Evolutionary conservation across 2,329 filamentous ascomycete species (phyloP).

Genomic region (Ophiostoma himal-ulmi): DNA sequence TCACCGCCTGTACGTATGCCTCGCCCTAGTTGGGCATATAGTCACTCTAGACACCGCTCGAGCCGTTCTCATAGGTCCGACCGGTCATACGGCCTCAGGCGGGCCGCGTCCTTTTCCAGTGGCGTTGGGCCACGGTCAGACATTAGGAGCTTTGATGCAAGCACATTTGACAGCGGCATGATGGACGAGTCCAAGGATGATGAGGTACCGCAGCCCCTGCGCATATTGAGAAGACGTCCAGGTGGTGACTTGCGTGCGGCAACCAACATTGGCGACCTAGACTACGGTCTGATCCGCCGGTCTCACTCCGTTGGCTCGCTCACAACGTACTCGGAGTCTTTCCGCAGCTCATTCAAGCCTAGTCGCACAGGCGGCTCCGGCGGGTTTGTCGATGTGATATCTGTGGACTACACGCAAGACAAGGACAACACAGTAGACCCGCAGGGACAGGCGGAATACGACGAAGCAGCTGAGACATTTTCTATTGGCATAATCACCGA

Average conservation of each 20-base stretch:
- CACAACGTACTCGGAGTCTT: constrained; percentile 55
- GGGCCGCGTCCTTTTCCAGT: constrained; percentile 57
- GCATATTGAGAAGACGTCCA: constrained; percentile 63
- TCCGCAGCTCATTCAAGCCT: constrained; percentile 52
- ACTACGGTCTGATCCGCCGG: constrained; percentile 44
- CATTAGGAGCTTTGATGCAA: constrained; percentile 57
- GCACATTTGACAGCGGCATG: constrained; percentile 49
- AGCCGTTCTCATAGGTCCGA: constrained; percentile 45
- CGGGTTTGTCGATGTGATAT: constrained; percentile 39
- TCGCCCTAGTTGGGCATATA: constrained; percentile 33
- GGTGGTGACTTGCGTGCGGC: constrained; percentile 69
- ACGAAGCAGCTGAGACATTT: constrained; percentile 35
- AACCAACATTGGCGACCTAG: constrained; percentile 58
- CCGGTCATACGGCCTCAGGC: constrained; percentile 47
- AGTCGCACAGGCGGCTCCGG: constrained; percentile 38
- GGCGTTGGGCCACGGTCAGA: constrained; percentile 46
- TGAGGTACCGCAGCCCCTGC: constrained; percentile 47
- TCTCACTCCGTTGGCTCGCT: constrained; percentile 56
- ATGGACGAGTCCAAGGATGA: constrained; percentile 43
- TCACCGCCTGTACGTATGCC: constrained; percentile 30
- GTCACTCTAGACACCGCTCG: constrained; percentile 44
- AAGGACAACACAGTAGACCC: constrained; percentile 33
- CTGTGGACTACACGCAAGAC: constrained; percentile 33
- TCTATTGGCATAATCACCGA: constrained; percentile 56
- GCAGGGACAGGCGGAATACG: not conserved